phyloP scores from a whole-genome alignment of 768 basidiomycete genomes.

The Kwoniella bestiolae region DNA sequence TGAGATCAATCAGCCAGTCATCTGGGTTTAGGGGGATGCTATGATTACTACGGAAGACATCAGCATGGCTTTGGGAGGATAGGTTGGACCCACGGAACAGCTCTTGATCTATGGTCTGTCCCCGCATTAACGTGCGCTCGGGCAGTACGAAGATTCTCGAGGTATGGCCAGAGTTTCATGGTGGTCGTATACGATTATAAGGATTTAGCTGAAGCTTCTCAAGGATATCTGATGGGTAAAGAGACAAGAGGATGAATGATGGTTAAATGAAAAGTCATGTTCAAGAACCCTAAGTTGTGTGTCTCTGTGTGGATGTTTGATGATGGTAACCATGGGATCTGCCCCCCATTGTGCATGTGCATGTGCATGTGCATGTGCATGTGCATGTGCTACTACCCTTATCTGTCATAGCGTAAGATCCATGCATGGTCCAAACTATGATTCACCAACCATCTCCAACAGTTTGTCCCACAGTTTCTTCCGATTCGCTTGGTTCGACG shows the following conservation, averaged over 20 bases:
- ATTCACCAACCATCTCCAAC: background rate
- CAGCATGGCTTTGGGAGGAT: background rate
- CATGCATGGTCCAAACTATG: background rate
- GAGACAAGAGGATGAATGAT: background rate
- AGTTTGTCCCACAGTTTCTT: slow-evolving; percentile 23
- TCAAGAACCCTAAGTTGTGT: no score
- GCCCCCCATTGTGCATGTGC: background rate
- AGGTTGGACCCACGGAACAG: background rate
- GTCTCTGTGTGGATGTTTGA: background rate
- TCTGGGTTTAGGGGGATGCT: slow-evolving; percentile 18
- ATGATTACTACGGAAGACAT: background rate
- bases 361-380: background rate
- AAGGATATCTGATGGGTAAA: background rate
- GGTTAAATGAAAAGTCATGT: background rate
- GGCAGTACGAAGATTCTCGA: slow-evolving; percentile 9
- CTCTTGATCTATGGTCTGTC: slow-evolving; percentile 1
- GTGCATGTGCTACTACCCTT: background rate
- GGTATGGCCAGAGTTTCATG: slow-evolving; percentile 16
- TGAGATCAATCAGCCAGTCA: slow-evolving; percentile 19
- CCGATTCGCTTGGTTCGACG: slow-evolving; percentile 17
- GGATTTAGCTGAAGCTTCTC: background rate
- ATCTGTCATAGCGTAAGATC: background rate
- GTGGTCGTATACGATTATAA: background rate
- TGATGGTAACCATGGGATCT: background rate
- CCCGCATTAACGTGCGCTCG: slow-evolving; percentile 16